Percentiles rank a stretch among this genome's conserved stretches.
Conservation (phyloP, 2,329 filamentous ascomycete species). For the Rutstroemia sp. region DNA sequence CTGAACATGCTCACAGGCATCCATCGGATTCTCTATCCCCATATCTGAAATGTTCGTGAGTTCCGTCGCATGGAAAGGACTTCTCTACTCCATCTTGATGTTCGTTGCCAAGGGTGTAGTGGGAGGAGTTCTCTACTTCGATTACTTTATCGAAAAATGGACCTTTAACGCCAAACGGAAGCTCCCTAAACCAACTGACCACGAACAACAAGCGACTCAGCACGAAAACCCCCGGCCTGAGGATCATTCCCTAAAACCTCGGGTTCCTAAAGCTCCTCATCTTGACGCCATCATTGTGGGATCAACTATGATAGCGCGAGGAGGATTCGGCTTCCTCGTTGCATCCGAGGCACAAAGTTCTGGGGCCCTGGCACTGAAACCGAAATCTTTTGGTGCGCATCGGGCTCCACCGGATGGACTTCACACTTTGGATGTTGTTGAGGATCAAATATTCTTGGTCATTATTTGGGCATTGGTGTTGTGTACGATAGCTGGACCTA, state of each 20-base stretch:
- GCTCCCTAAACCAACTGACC: not conserved
- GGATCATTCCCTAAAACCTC: not conserved
- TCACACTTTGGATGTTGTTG: constrained; percentile 10
- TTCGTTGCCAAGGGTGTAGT: constrained; percentile 39
- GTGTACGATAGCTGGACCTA: constrained; percentile 45
- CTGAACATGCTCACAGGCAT: not conserved
- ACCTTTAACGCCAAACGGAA: not conserved
- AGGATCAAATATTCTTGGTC: constrained; percentile 39
- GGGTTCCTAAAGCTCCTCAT: constrained; percentile 10
- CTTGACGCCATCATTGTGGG: constrained; percentile 13
- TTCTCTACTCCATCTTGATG: constrained; percentile 36
- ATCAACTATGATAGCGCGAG: constrained; percentile 62
- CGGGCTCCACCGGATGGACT: not conserved
- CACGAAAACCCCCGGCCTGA: not conserved
- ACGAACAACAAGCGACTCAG: not conserved
- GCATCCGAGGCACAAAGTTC: constrained; percentile 56
- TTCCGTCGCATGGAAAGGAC: constrained; percentile 57
- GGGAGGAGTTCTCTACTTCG: constrained; percentile 33
- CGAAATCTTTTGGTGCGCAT: not conserved
- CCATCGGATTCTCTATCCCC: constrained; percentile 6
- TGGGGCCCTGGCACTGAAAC: constrained; percentile 21
- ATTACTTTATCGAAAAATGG: constrained; percentile 7
- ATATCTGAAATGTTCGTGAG: not conserved
- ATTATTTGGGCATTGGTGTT: constrained; percentile 48
- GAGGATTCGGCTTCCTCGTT: constrained; percentile 75